Evolutionary conservation across 805 yeast genomes (phyloP).

Genomic region (Priceomyces castillae): DNA sequence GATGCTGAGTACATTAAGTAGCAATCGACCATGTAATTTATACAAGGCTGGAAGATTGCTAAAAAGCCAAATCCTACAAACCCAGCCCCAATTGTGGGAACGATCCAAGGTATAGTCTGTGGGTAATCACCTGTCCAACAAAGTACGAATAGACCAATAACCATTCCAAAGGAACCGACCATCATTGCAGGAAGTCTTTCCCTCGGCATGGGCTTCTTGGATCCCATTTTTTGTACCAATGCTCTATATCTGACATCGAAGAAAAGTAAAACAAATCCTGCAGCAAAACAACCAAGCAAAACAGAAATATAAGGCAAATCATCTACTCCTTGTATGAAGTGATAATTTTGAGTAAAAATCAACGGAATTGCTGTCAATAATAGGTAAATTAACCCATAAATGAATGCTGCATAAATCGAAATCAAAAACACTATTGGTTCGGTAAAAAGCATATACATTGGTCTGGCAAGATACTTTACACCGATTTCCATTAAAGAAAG

Average conservation of each 20-base stretch:
- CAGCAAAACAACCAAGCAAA: constrained; percentile 62
- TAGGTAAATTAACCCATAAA: constrained; percentile 47
- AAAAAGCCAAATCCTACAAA: constrained; percentile 39
- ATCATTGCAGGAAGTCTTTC: constrained; percentile 72
- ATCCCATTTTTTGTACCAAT: constrained; percentile 23
- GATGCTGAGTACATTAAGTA: constrained; percentile 52
- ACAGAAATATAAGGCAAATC: constrained; percentile 80
- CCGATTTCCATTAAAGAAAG: constrained; percentile 30
- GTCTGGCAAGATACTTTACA: constrained; percentile 36
- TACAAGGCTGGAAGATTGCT: constrained; percentile 49
- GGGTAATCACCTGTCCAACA: constrained; percentile 79
- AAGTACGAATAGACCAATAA: constrained; percentile 75
- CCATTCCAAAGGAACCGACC: constrained; percentile 60
- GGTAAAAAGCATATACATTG: constrained; percentile 36
- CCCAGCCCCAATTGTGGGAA: constrained; percentile 42
- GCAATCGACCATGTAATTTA: constrained; percentile 56
- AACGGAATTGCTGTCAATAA: constrained; percentile 44
- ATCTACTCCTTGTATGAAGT: constrained; percentile 56
- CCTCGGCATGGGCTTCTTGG: constrained; percentile 59
- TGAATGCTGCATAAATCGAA: constrained; percentile 45
- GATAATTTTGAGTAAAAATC: constrained; percentile 55
- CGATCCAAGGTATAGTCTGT: constrained; percentile 64
- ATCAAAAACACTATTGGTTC: constrained; percentile 44
- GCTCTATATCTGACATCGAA: constrained; percentile 54
- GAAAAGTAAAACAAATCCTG: constrained; percentile 51